These are phyloP conservation scores for Trichaptum fuscoviolaceum DNA, from an alignment of 768 basidiomycete genomes.

Conservation along the genomic window DNA sequence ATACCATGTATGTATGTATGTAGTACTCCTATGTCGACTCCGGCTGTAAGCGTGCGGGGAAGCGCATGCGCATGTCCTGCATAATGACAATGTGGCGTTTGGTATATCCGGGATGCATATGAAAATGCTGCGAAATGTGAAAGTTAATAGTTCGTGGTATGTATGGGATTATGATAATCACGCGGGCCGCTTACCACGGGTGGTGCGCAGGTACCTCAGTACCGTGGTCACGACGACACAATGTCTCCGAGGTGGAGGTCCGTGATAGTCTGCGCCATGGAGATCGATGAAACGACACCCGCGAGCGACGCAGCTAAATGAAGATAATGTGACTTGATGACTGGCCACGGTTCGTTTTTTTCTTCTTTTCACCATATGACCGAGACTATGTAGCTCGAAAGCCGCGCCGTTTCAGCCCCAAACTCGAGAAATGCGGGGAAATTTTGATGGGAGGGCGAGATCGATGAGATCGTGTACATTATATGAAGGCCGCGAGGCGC, in stretches of 20 bases:
- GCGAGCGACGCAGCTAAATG: not conserved
- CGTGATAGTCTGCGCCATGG: not conserved
- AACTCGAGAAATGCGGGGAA: not conserved
- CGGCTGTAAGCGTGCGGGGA: no score
- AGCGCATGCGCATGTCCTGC: no score
- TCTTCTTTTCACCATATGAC: no score
- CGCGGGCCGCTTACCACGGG: not conserved
- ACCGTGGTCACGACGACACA: not conserved
- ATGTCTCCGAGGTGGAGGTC: not conserved
- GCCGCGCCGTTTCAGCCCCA: not conserved
- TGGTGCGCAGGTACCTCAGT: not conserved
- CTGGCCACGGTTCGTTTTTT: not conserved
- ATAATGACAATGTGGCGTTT: no score
- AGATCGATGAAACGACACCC: not conserved
- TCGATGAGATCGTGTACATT: not conserved
- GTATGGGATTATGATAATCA: not conserved
- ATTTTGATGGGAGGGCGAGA: not conserved
- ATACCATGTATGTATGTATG: no score
- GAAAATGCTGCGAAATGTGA: not conserved
- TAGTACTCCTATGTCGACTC: no score
- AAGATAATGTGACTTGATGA: not conserved
- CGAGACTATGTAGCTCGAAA: not conserved
- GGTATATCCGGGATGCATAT: no score
- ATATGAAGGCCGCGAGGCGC: not conserved
- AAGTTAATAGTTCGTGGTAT: not conserved